A percentile compares a stretch with the other conserved stretches of the same genome.
Evolutionary conservation across 441 rosid genomes (phyloP).

Genomic region (Arabidopsis lyrata): DNA sequence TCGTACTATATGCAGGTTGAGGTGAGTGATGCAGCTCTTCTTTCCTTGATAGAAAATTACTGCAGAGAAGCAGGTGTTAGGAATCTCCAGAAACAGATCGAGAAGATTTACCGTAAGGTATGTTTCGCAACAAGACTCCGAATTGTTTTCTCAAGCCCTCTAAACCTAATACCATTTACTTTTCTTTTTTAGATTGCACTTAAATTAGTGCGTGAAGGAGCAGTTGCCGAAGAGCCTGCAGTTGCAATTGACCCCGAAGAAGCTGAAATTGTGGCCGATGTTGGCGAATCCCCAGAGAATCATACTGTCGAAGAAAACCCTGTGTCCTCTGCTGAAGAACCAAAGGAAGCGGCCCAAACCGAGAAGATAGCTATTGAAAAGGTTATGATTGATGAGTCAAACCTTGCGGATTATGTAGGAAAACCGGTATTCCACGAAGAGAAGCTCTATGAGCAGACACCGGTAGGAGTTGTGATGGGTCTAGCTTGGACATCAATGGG

Average conservation of each 20-base stretch:
- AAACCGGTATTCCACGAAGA: constrained; percentile 98
- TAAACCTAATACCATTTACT: constrained; percentile 1
- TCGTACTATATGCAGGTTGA: constrained; percentile 71
- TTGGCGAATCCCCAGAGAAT: constrained; percentile 48
- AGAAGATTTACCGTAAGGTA: constrained; percentile 99
- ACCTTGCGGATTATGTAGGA: constrained; percentile 87
- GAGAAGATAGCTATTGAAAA: constrained; percentile 56
- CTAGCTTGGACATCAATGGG: constrained; percentile 99
- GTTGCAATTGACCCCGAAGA: constrained; percentile 45
- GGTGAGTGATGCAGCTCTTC: constrained; percentile 92
- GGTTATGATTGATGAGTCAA: constrained; percentile 71
- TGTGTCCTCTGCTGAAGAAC: constrained; percentile 41
- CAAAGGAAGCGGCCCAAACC: constrained; percentile 49
- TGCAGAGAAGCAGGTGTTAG: constrained; percentile 99
- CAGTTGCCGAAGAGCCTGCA: constrained; percentile 51
- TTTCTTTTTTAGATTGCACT: constrained; percentile 75
- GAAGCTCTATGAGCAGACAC: constrained; percentile 85
- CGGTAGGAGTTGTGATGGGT: constrained; percentile 98
- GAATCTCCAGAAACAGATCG: constrained; percentile 99
- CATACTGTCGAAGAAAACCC: constrained; percentile 35
- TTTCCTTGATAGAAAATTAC: constrained; percentile 89
- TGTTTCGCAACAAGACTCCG: constrained; percentile 32
- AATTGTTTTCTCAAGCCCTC: background rate
- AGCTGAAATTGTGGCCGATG: constrained; percentile 40
- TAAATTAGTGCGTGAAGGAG: constrained; percentile 83